Base-by-base conservation (phyloP, 108 stramenopile genomes). In the Nitzschia putrida region DNA sequence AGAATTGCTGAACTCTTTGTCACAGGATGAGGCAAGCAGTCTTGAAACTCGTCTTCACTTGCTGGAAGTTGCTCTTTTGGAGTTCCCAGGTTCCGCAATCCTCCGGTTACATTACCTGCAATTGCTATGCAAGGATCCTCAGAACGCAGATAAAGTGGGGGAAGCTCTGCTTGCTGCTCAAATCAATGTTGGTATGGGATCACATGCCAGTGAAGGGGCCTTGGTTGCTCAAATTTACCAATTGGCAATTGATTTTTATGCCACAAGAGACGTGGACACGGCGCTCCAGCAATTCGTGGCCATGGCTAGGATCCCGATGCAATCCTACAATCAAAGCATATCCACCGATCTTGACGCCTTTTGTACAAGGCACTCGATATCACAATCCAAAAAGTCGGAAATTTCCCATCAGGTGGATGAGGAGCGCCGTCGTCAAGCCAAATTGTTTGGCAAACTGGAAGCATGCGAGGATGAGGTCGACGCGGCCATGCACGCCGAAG, bases 401-500 rank as follows among this genome's bases (percentile, higher is more conserved):
- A 24, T 39, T 40, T 61, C 53, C 7, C 23, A 72, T 4, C 12
- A 58, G 9, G 53, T 94, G 10, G 85, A 85, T 20, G 54, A 76
- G 4, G 70, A 64, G 14, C 78, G 86, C 12, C 72, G 79, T 0
- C 58, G 47, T 18, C 83, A 71, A 80, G 53, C 77, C 18, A 79
- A 68, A 42, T 0, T 49, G 66, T 78, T 76, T 72, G 70, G 65
- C 40, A 42, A 58, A 12, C 66, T 90, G 55, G 64, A 71, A 3
- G 53, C 82, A 0, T 77, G 60, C 51, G 93, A 91, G 55, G 89
- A 90, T 67, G 88, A 91, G n/a, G 74, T 94, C 9, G 84, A 86
- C 50, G 73, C 77, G 24, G 80, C 85, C 37, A 86, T 93, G 91
- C 67, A 81, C 24, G 57, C 67, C 40, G 82, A 88, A 52, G 77